Evolutionary conservation across 306 rosid genomes (phyloP).

Genomic region (Cucumis melo): DNA sequence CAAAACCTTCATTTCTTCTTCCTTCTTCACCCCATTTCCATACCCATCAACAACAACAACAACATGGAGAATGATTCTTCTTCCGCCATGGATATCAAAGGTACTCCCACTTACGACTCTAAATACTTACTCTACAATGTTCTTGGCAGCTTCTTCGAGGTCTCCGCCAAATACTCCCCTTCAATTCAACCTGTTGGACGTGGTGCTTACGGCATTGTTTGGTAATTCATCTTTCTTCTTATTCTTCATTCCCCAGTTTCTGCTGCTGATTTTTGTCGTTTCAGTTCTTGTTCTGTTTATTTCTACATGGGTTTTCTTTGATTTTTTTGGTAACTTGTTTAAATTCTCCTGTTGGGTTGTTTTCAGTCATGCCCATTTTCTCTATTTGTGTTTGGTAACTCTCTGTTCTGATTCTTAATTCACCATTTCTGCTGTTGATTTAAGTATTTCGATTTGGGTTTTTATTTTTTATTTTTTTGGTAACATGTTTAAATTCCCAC

Average conservation of each 20-base stretch:
- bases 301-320: neutral
- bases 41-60: neutral
- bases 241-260: neutral
- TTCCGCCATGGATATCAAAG: constrained; percentile 23
- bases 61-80: constrained; percentile 20
- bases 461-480: no score
- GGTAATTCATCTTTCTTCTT: constrained; percentile 20
- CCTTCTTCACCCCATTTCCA: neutral
- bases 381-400: neutral
- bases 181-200: constrained; percentile 89
- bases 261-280: neutral
- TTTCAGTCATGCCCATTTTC: no score
- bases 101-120: constrained; percentile 31
- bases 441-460: no score
- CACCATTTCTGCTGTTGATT: no score
- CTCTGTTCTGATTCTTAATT: no score
- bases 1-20: neutral
- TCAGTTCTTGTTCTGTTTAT: neutral
- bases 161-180: constrained; percentile 59
- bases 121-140: constrained; percentile 55
- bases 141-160: constrained; percentile 64
- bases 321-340: neutral
- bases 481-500: no score
- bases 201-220: constrained; percentile 93
- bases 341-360: neutral